Evolutionary conservation across 2,329 filamentous ascomycete species (phyloP), one percentile per base, ranked within the genome.

Genomic region (Penicillium sp.): DNA sequence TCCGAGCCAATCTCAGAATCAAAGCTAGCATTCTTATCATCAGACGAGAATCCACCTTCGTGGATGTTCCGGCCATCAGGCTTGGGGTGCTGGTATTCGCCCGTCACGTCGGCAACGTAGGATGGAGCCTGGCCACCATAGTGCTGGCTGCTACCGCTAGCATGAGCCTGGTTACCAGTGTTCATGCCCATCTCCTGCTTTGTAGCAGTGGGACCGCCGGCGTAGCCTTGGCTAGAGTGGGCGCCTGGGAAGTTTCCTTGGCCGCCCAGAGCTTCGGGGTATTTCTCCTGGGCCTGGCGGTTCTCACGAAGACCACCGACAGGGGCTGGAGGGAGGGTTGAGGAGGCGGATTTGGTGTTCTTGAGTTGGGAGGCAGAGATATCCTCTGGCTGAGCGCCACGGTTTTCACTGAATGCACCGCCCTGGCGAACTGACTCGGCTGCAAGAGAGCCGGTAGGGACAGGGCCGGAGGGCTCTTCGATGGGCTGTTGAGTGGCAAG

Each of bases 381-480:
- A 14, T 74, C 71, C 31, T 78, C 76, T 6, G 79, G 78, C 42
- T 80, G 78, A 19, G 81, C 79, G 59, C 82, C 78, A 24, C 80
- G 78, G 74, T 90, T 90, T 55, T 81, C 72, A 42, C 82, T 77
- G 66, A 90, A 91, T 13, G 73, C 77, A 62, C 89, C 90, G 56
- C 81, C 81, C 22, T 78, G 64, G 47, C 79, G 76, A 57, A 85
- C 75, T 0, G 90, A 95, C 68, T 93, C 87, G 57, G 86, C 88
- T 11, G 91, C 91, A 5, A 96, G 85, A 7, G 90, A 93, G 74
- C 89, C 89, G 14, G 82, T 78, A 45, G 82, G 76, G 1, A 93
- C 81, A 26, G 79, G 67, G 52, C 91, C 91, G 5, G 87, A 78
- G 14, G 81, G 77, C 72, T 95, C 90, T 16, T 78, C 71, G 57